Evolutionary conservation across 805 yeast species (phyloP).

Genomic region (Pichia cabralensis): DNA sequence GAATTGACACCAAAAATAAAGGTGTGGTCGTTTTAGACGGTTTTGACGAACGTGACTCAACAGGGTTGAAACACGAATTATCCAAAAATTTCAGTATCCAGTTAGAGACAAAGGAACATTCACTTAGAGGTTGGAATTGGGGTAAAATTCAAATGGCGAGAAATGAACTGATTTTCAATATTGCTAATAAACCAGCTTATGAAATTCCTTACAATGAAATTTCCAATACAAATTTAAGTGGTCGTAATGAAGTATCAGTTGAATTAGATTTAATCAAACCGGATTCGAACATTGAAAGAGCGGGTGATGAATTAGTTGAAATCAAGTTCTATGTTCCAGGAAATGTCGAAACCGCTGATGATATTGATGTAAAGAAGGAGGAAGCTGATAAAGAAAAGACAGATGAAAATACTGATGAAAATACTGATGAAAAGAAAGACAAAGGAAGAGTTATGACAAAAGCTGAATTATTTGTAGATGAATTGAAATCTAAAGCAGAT

Average conservation of each 20-base stretch:
- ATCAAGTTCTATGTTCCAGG: constrained; percentile 92
- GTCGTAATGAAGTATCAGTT: constrained; percentile 87
- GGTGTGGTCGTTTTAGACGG: constrained; percentile 90
- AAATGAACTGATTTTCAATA: constrained; percentile 78
- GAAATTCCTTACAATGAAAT: constrained; percentile 80
- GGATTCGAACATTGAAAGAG: constrained; percentile 42
- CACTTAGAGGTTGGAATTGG: constrained; percentile 99
- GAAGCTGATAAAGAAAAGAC: constrained; percentile 32
- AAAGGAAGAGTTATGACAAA: constrained; percentile 47
- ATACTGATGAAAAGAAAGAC: constrained; percentile 20
- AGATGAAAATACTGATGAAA: constrained; percentile 22
- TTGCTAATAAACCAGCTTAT: constrained; percentile 81
- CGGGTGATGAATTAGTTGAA: constrained; percentile 95
- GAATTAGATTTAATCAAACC: constrained; percentile 51
- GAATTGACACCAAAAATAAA: constrained; percentile 79
- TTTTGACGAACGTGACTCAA: constrained; percentile 76
- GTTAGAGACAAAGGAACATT: constrained; percentile 81
- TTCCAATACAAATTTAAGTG: constrained; percentile 78
- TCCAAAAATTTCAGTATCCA: constrained; percentile 63
- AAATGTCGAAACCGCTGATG: constrained; percentile 40
- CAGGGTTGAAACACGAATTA: constrained; percentile 70
- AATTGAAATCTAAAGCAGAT: constrained; percentile 84
- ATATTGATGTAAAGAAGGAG: constrained; percentile 27
- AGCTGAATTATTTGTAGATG: constrained; percentile 83
- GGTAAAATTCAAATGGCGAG: constrained; percentile 89